Conservation (phyloP, 1,284 basidiomycete genomes). For the Volvariella surrecta region DNA sequence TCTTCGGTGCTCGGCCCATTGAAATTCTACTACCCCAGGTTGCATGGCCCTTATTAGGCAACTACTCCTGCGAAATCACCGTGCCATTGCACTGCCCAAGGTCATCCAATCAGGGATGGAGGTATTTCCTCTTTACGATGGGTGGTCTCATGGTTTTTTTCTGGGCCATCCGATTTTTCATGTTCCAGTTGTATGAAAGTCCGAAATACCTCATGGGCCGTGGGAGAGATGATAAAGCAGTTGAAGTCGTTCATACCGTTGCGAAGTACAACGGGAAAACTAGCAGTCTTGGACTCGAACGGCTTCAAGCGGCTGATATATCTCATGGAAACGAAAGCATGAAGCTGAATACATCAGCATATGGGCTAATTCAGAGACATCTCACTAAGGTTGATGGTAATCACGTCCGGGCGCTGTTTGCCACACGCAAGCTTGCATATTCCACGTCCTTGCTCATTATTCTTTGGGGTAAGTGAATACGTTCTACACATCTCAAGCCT, state of each 20-base stretch:
- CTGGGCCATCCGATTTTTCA: constrained; percentile 34
- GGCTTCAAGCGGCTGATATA: constrained; percentile 26
- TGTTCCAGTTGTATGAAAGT: constrained; percentile 48
- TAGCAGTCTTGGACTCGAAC: constrained; percentile 34
- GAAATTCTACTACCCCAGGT: too few relatives aligned
- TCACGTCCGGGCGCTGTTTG: constrained; percentile 44
- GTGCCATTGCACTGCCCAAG: too few relatives aligned
- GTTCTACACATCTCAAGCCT: background rate
- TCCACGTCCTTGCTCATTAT: constrained; percentile 45
- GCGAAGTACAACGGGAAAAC: constrained; percentile 44
- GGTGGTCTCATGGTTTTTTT: constrained; percentile 39
- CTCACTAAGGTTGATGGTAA: constrained; percentile 6
- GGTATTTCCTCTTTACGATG: too few relatives aligned
- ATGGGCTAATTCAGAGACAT: constrained; percentile 3
- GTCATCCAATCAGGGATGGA: too few relatives aligned
- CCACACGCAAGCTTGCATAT: constrained; percentile 35
- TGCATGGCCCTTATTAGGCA: too few relatives aligned
- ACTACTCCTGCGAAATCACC: too few relatives aligned
- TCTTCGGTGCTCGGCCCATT: too few relatives aligned
- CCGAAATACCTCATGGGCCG: constrained; percentile 52
- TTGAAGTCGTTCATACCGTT: constrained; percentile 39
- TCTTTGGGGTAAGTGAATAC: constrained; percentile 34
- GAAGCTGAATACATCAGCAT: too few relatives aligned
- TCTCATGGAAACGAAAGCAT: constrained; percentile 7
- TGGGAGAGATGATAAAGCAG: constrained; percentile 47